Conservation (phyloP, 192 early-diverging fungal species). For the Linnemannia elongata region DNA sequence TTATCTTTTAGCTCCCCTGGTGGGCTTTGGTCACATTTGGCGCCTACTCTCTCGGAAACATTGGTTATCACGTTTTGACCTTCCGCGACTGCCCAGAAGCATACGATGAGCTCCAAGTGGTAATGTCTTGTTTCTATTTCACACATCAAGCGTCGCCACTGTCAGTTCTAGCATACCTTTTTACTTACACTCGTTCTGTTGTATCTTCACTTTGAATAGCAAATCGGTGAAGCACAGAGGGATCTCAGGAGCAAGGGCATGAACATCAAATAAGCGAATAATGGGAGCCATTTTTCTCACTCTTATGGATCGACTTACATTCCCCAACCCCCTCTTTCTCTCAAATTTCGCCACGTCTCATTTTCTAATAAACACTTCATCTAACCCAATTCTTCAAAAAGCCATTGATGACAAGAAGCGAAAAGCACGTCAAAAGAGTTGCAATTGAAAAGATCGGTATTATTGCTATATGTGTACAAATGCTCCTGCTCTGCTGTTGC, state of each 20-base stretch:
- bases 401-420: background rate
- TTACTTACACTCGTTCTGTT: constrained; percentile 5
- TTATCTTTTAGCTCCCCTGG: constrained; percentile 74
- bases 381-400: background rate
- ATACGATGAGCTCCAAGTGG: constrained; percentile 82
- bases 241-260: constrained; percentile 84
- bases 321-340: background rate
- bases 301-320: background rate
- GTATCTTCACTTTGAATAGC: constrained; percentile 61
- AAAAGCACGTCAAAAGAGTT: background rate
- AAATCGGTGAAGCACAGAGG: constrained; percentile 86
- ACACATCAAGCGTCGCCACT: background rate
- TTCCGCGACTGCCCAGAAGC: constrained; percentile 96
- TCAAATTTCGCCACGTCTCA: constrained; percentile 14
- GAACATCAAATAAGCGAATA: constrained; percentile 56
- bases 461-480: constrained; percentile 9
- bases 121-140: constrained; percentile 48
- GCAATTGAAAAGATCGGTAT: background rate
- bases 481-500: background rate
- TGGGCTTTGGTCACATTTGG: constrained; percentile 88
- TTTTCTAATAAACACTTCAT: background rate
- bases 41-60: constrained; percentile 87
- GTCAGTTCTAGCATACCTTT: background rate
- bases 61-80: constrained; percentile 88
- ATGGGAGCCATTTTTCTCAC: background rate